Percentiles rank a stretch among this genome's conserved stretches.
Evolutionary conservation across 371 early-diverging fungal species (phyloP).

Genomic region (Mucor velutinosus): DNA sequence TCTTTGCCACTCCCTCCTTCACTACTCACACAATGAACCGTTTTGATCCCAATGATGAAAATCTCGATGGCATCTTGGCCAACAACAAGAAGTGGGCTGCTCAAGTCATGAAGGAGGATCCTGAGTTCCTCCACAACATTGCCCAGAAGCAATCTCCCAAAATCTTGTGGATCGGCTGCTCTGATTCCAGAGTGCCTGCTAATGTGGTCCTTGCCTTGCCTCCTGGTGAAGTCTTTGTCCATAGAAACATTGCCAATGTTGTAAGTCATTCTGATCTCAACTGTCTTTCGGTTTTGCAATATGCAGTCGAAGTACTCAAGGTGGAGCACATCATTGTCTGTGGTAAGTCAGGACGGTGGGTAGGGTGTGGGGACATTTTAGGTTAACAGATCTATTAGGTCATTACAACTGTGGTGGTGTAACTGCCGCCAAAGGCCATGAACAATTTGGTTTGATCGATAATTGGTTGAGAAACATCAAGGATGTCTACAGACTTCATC

Average conservation of each 20-base stretch:
- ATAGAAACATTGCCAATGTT: conserved; percentile 96
- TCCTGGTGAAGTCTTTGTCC: conserved; percentile 93
- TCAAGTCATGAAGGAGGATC: conserved; percentile 36
- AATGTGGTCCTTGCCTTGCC: conserved; percentile 61
- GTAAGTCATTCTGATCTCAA: conserved; percentile 79
- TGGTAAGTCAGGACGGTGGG: conserved; percentile 39
- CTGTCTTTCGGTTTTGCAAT: conserved; percentile 87
- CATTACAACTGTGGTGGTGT: conserved; percentile 93
- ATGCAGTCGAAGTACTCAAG: conserved; percentile 88
- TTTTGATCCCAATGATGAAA: conserved; percentile 28
- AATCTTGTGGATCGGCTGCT: conserved; percentile 93
- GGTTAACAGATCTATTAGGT: conserved; percentile 32
- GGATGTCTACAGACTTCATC: conserved; percentile 70
- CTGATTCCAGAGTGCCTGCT: conserved; percentile 90
- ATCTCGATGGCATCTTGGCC: conserved; percentile 26
- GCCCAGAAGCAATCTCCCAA: conserved; percentile 81
- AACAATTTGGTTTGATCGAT: conserved; percentile 79
- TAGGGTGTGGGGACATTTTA: background rate
- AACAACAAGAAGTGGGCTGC: conserved; percentile 44
- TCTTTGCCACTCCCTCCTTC: background rate
- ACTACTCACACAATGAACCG: conserved; percentile 8
- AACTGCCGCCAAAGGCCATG: conserved; percentile 63
- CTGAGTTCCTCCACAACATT: conserved; percentile 47
- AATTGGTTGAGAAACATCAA: conserved; percentile 84
- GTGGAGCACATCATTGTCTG: conserved; percentile 93